phyloP scores from a whole-genome alignment of 140 eudicot species.

The Senecio squalidus region DNA sequence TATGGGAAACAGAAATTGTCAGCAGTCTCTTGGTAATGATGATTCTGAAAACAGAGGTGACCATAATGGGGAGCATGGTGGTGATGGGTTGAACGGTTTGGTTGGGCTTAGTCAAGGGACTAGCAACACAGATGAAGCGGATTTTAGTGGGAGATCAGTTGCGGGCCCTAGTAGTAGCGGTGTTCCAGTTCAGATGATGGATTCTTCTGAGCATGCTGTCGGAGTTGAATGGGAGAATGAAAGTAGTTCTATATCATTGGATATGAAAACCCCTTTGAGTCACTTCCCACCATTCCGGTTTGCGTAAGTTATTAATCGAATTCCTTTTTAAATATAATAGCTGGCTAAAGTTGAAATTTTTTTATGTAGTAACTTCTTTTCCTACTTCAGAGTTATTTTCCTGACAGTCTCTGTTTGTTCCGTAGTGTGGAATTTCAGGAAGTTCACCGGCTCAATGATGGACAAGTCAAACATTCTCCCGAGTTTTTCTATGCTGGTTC shows the following conservation, averaged over 20 bases:
- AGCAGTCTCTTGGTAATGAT: slow-evolving; percentile 85
- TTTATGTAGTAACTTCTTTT: neutral
- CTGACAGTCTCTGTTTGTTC: slow-evolving; percentile 17
- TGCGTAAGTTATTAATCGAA: slow-evolving; percentile 52
- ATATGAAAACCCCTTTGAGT: slow-evolving; percentile 87
- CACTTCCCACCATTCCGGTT: slow-evolving; percentile 98
- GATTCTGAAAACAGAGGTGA: slow-evolving; percentile 77
- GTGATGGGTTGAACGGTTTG: slow-evolving; percentile 92
- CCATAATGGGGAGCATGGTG: slow-evolving; percentile 62
- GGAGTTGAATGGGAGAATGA: slow-evolving; percentile 82
- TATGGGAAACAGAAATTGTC: slow-evolving; percentile 78
- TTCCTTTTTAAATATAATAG: neutral
- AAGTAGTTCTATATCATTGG: slow-evolving; percentile 70
- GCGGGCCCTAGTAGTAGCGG: slow-evolving; percentile 55
- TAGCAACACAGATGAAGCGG: slow-evolving; percentile 45
- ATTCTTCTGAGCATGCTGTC: slow-evolving; percentile 51
- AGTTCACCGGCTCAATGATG: slow-evolving; percentile 89
- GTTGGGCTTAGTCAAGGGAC: slow-evolving; percentile 94
- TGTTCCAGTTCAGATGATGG: slow-evolving; percentile 64
- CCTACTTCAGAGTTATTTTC: neutral
- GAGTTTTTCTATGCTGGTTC: slow-evolving; percentile 98
- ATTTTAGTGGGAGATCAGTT: slow-evolving; percentile 42
- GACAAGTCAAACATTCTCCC: slow-evolving; percentile 99
- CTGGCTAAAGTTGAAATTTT: neutral
- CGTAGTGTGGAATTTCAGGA: slow-evolving; percentile 86